phyloP scores from a whole-genome alignment of 805 yeast genomes.

The Cephaloascus albidus region DNA sequence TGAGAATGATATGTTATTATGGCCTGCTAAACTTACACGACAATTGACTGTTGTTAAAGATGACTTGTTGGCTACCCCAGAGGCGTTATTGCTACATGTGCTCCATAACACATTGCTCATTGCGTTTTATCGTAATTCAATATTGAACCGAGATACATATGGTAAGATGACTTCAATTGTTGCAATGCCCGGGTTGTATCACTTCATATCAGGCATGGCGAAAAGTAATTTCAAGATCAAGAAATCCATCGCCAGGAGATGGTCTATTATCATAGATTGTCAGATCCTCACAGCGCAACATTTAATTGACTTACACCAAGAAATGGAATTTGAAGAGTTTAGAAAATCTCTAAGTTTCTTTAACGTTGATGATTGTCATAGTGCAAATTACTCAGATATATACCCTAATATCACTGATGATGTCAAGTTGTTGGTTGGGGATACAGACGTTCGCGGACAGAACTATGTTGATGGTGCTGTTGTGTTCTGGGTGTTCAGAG shows the following conservation, averaged over 20 bases:
- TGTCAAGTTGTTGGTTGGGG: slow-evolving; percentile 3
- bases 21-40: slow-evolving; percentile 12
- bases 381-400: background rate
- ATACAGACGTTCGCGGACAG: slow-evolving; percentile 1
- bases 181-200: slow-evolving; percentile 14
- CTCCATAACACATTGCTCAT: slow-evolving; percentile 11
- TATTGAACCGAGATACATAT: slow-evolving; percentile 4
- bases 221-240: slow-evolving; percentile 11
- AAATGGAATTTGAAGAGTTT: slow-evolving; percentile 14
- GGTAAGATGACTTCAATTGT: slow-evolving; percentile 9
- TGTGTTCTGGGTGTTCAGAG: slow-evolving; percentile 15
- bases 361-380: slow-evolving; percentile 3
- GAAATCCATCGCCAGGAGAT: slow-evolving; percentile 6
- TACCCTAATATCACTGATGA: background rate
- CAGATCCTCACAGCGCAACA: slow-evolving; percentile 8
- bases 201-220: slow-evolving; percentile 13
- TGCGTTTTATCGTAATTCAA: slow-evolving; percentile 8
- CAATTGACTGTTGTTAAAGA: slow-evolving; percentile 11
- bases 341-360: slow-evolving; percentile 8
- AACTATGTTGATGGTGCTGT: slow-evolving; percentile 12
- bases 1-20: slow-evolving; percentile 13
- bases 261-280: slow-evolving; percentile 11
- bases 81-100: slow-evolving; percentile 11
- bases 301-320: slow-evolving; percentile 7
- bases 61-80: slow-evolving; percentile 10